Evolutionary conservation across 1,284 basidiomycete species (phyloP), one percentile per base, ranked within the genome.

Genomic region (Phylloboletellus chloephorus): DNA sequence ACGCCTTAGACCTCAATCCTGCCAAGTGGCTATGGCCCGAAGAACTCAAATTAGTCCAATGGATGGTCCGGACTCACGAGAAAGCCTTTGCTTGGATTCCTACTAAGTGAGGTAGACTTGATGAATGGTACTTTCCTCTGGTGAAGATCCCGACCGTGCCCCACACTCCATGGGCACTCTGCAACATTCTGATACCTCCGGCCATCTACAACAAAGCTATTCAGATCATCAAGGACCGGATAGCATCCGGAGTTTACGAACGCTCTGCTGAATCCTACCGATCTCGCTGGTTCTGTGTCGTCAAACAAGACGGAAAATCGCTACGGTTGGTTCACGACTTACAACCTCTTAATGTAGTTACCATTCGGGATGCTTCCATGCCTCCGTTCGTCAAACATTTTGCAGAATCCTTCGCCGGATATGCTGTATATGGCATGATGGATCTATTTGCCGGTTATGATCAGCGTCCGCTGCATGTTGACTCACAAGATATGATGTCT

Each of bases 241-340:
- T 66, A 0, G 51, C 48, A 0, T 46, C 61, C 0, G 63, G 66
- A 0, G 55, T 67, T 0, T 69, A 68, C 36, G 61, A 69, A 43
- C 56, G 50, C 0, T 63, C 57, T 0, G 60, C 61, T 11, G 60
- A 57, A 0, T 61, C 61, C 0, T 70, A 68, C 37, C 37, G 57
- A 1, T 62, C 59, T 0, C 17, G 12, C 0, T 47, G 44, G 44
- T 48, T 41, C n/a, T 49, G 45, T 16, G 15, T 49, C 2, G 2
- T 37, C 0, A 50, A 32, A 20, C 58, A 52, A 15, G 44, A 54
- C 41, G 49, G 58, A 15, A n/a, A n/a, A n/a, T 36, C 34, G 0
- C 19, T 62, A 1, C 29, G 51, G 0, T 46, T 63, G 0, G 51
- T 65, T 0, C 57, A 60, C 17, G 49, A 58, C 23, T 35, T 61